These are phyloP conservation scores for button mushroom (Agaricus bisporus) DNA, from an alignment of 768 basidiomycete genomes.

Conservation along the genomic window DNA sequence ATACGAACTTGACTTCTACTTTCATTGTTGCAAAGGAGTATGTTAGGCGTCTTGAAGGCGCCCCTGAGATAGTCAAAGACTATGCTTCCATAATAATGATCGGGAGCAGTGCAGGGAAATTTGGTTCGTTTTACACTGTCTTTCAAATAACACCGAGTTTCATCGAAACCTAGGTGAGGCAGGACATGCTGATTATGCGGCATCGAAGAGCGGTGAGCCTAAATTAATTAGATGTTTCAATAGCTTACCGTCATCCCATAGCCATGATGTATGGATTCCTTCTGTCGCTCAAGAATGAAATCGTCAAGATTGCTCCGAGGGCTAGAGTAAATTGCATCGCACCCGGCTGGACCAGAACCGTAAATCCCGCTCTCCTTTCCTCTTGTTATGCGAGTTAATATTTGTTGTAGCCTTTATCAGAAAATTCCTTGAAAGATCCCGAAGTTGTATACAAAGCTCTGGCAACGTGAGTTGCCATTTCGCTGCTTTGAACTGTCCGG, in stretches of 20 bases:
- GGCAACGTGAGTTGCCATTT: constrained; percentile 48
- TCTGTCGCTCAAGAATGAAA: constrained; percentile 71
- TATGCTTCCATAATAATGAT: constrained; percentile 59
- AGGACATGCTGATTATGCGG: constrained; percentile 61
- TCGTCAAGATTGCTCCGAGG: constrained; percentile 65
- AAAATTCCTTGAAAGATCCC: constrained; percentile 49
- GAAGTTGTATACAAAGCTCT: constrained; percentile 48
- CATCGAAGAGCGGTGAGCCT: constrained; percentile 57
- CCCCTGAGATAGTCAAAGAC: constrained; percentile 35
- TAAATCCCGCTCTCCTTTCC: constrained; percentile 7
- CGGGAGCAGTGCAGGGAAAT: constrained; percentile 69
- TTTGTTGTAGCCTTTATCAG: constrained; percentile 41
- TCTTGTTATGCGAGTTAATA: background rate
- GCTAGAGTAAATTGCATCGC: constrained; percentile 68
- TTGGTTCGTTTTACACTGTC: constrained; percentile 29
- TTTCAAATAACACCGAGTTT: background rate
- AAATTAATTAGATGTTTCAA: background rate
- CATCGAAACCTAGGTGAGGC: constrained; percentile 35
- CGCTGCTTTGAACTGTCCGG: background rate
- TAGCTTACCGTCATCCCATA: constrained; percentile 15
- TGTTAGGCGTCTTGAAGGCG: constrained; percentile 37
- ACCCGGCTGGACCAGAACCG: constrained; percentile 64
- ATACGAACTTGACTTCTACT: constrained; percentile 58
- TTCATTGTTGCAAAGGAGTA: constrained; percentile 67
- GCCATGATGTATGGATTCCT: constrained; percentile 72